phyloP scores from a whole-genome alignment of 345 rosid species.

The Heritiera littoralis region DNA sequence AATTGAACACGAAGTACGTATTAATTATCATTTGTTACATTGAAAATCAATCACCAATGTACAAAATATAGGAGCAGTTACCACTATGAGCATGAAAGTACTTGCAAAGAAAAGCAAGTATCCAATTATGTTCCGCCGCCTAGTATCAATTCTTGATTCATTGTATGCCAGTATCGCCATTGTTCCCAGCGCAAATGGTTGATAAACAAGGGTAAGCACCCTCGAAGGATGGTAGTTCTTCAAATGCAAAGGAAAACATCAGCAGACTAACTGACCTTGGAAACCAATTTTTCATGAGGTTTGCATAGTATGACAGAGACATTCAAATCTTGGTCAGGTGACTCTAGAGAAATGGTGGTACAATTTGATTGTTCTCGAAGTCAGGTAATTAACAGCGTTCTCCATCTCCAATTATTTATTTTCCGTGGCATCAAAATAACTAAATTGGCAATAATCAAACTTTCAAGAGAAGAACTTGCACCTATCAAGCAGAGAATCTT shows the following conservation, averaged over 20 bases:
- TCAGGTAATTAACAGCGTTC: too few species aligned
- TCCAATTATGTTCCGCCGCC: slow-evolving; percentile 66
- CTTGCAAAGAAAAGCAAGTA: slow-evolving; percentile 58
- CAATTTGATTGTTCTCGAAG: not conserved
- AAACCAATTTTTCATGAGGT: not conserved
- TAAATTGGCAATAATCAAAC: too few species aligned
- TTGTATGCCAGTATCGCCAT: slow-evolving; percentile 59
- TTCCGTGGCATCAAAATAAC: too few species aligned
- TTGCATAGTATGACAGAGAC: not conserved
- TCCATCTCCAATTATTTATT: too few species aligned
- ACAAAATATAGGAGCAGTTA: slow-evolving; percentile 27
- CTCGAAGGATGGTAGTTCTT: slow-evolving; percentile 91
- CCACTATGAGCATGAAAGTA: slow-evolving; percentile 67
- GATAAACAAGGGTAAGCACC: slow-evolving; percentile 78
- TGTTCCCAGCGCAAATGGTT: slow-evolving; percentile 70
- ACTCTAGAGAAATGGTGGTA: not conserved
- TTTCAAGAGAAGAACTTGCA: not conserved
- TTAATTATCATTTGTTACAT: too few species aligned
- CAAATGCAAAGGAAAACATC: slow-evolving; percentile 15
- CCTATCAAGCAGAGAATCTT: too few species aligned
- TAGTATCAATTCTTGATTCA: slow-evolving; percentile 69
- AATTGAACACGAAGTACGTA: not conserved
- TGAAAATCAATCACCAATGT: too few species aligned
- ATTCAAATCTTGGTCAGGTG: not conserved
- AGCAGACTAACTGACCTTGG: not conserved